Base-by-base conservation (phyloP, 2,329 filamentous ascomycete species). In the Colletotrichum truncatum region DNA sequence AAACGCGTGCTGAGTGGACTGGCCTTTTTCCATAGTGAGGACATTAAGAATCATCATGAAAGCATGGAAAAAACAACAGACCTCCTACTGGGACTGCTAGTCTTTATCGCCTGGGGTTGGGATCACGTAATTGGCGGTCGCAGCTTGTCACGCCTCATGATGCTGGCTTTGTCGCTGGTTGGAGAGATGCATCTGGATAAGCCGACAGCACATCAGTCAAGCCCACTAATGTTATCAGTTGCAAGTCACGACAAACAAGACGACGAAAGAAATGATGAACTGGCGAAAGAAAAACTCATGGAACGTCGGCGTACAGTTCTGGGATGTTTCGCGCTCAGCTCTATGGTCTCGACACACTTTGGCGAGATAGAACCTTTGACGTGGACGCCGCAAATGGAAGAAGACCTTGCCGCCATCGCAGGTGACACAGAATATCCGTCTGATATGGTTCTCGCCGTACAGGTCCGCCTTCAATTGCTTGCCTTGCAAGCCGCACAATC, bases 61-160 rank as follows among this genome's bases (percentile, higher is more conserved):
- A 21, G 1, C 25, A 74, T 87, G 32, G 86, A 88, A 67, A 67
- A 16, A 4, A 48, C 9, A 7, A 74, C 87, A 38, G 87, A 89
- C 67, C 67, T 88, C 10, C 73, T 89, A 2, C 75, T 84, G 10
- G 85, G 85, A 0, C 63, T 87, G 4, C 70, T 89, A 14, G 76
- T 68, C 54, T 82, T 34, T 32, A 57, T 57, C 11, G 14, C 39
- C 0, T 57, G 54, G 54, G 39, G 54, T 7, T 57, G 54, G 54
- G 41, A 49, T 0, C 54, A 57, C 1, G 18, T 46, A 4, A 16
- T 57, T 2, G 25, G 16, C 11, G 14, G 41, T 0, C 16, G 26
- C 1, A 57, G 43, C 16, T 21, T 36, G 26, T 48, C 41, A 0
- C 6, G 54, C 8, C 28, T 57, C 6, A 57, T 57, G 41, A 49